Conservation (phyloP, 768 basidiomycete genomes). For the Mycena indigotica region DNA sequence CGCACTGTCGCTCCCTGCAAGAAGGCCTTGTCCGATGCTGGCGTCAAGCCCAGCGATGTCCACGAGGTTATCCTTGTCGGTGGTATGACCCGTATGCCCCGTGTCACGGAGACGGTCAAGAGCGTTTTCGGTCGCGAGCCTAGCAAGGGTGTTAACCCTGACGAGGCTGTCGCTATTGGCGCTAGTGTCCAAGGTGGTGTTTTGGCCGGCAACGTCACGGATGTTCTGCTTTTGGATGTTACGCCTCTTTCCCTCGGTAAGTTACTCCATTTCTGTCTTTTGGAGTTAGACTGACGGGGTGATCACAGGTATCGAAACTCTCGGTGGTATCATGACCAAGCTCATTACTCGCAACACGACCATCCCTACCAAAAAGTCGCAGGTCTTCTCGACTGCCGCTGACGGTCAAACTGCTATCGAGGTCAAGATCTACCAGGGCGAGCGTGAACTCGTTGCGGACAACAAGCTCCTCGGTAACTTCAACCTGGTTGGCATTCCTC, state of each 20-base stretch:
- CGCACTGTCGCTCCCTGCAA: slow-evolving; percentile 95
- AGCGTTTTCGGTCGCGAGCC: slow-evolving; percentile 93
- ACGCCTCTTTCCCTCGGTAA: slow-evolving; percentile 95
- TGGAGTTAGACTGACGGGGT: not conserved
- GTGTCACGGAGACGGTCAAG: slow-evolving; percentile 93
- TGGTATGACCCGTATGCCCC: slow-evolving; percentile 98
- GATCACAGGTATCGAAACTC: slow-evolving; percentile 81
- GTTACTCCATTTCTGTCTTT: slow-evolving; percentile 25
- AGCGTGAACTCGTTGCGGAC: slow-evolving; percentile 97
- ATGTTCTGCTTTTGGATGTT: slow-evolving; percentile 92
- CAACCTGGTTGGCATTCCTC: slow-evolving; percentile 97
- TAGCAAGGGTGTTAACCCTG: slow-evolving; percentile 98
- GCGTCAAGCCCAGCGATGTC: slow-evolving; percentile 89
- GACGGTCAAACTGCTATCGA: slow-evolving; percentile 99
- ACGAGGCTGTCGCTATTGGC: slow-evolving; percentile 98
- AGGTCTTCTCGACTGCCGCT: slow-evolving; percentile 97
- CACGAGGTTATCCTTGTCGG: slow-evolving; percentile 98
- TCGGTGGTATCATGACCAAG: slow-evolving; percentile 99
- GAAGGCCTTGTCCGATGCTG: slow-evolving; percentile 93
- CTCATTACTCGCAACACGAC: slow-evolving; percentile 98
- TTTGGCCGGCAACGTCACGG: slow-evolving; percentile 92
- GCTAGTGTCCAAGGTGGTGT: slow-evolving; percentile 99
- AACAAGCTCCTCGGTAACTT: slow-evolving; percentile 99
- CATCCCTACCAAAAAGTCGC: slow-evolving; percentile 99
- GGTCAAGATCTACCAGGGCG: slow-evolving; percentile 99